Percentiles rank a stretch among this genome's conserved stretches.
Evolutionary conservation across 441 rosid species (phyloP).

Genomic region (Pelargonium fulgidum): DNA sequence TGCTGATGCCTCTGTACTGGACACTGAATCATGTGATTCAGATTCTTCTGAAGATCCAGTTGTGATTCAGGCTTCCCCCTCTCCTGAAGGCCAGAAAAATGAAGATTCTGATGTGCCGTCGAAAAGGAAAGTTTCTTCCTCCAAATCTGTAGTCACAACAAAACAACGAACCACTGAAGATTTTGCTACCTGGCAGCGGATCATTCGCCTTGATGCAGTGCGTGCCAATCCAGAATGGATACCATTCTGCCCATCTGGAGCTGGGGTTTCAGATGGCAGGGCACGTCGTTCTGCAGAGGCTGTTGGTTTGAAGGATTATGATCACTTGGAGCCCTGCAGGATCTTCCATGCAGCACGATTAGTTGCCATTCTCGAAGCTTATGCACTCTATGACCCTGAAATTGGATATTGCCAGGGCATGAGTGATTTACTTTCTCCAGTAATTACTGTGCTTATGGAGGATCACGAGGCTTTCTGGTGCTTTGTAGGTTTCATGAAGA

Average conservation of each 20-base stretch:
- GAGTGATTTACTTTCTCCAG: slow-evolving; percentile 87
- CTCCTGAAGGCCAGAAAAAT: slow-evolving; percentile 41
- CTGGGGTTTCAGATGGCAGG: slow-evolving; percentile 50
- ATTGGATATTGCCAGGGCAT: slow-evolving; percentile 96
- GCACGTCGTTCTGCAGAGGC: slow-evolving; percentile 64
- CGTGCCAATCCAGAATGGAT: slow-evolving; percentile 87
- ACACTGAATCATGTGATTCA: slow-evolving; percentile 63
- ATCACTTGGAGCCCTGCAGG: slow-evolving; percentile 66
- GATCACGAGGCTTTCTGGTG: slow-evolving; percentile 98
- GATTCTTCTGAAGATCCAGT: slow-evolving; percentile 66
- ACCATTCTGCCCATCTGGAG: slow-evolving; percentile 45
- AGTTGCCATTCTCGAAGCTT: slow-evolving; percentile 88
- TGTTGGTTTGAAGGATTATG: slow-evolving; percentile 76
- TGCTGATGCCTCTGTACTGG: slow-evolving; percentile 40
- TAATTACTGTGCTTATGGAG: slow-evolving; percentile 58
- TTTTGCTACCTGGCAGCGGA: slow-evolving; percentile 82
- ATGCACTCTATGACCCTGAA: slow-evolving; percentile 75
- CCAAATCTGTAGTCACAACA: slow-evolving; percentile 30
- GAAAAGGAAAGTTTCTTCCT: slow-evolving; percentile 27
- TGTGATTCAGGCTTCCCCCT: slow-evolving; percentile 42
- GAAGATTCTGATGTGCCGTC: slow-evolving; percentile 25
- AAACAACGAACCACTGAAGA: slow-evolving; percentile 39
- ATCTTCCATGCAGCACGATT: slow-evolving; percentile 83
- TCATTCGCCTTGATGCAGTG: slow-evolving; percentile 86
- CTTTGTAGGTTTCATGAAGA: slow-evolving; percentile 89